A percentile compares a stretch with the other conserved stretches of the same genome.
Evolutionary conservation across 371 early-diverging fungal species (phyloP).

Genomic region (Rhizopus delemar): DNA sequence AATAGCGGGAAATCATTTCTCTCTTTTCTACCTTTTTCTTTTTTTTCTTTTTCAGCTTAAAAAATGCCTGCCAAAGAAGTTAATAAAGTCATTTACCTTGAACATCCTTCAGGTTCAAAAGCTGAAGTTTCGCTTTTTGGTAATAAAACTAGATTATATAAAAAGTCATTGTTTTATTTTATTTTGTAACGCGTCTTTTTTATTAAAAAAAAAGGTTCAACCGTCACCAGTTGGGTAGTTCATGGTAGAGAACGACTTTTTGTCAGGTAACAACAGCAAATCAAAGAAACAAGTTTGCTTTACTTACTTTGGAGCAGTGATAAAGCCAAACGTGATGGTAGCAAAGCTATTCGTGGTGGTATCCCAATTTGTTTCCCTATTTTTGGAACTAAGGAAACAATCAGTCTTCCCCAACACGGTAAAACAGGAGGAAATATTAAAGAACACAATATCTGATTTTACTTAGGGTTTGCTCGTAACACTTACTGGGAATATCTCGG

Average conservation of each 20-base stretch:
- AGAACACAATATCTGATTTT: conserved; percentile 12
- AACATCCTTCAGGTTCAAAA: conserved; percentile 54
- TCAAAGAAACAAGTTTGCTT: not conserved
- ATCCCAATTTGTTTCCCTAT: conserved; percentile 84
- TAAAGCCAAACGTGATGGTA: conserved; percentile 72
- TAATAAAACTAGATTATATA: conserved; percentile 15
- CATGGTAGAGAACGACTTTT: conserved; percentile 72
- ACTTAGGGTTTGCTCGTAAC: conserved; percentile 87
- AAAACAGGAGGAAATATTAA: conserved; percentile 9
- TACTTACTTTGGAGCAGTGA: conserved; percentile 34
- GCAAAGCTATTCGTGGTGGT: conserved; percentile 88
- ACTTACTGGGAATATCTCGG: conserved; percentile 68
- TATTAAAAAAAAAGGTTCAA: conserved; percentile 53
- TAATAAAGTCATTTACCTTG: conserved; percentile 35
- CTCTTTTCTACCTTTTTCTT: conserved; percentile 4
- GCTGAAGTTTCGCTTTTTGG: conserved; percentile 66
- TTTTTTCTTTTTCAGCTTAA: conserved; percentile 12
- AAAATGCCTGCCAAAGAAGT: conserved; percentile 47
- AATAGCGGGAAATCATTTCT: not conserved
- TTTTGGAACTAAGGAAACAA: conserved; percentile 67
- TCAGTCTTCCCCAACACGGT: conserved; percentile 71
- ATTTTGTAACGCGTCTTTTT: conserved; percentile 8
- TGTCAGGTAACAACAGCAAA: conserved; percentile 56
- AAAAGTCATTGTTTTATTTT: not conserved
- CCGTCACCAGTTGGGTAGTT: conserved; percentile 77